Evolutionary conservation across 148 eudicot species (phyloP).

Genomic region (Drosera capensis): DNA sequence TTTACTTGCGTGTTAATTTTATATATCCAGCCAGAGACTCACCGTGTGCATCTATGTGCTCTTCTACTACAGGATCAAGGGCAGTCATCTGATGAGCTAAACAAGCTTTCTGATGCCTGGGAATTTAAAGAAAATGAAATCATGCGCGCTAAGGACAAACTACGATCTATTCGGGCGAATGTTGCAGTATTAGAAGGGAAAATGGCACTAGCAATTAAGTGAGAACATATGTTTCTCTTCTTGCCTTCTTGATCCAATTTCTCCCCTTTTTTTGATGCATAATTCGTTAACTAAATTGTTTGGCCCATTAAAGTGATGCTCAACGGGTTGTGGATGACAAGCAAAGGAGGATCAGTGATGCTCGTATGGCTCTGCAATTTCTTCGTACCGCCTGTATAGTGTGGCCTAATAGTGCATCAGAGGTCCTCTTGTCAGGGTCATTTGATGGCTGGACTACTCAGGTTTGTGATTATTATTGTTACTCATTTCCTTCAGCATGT

Average conservation of each 20-base stretch:
- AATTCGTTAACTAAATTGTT: neutral
- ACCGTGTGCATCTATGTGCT: neutral
- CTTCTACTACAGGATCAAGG: slow-evolving; percentile 30
- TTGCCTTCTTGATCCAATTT: neutral
- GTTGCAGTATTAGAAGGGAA: slow-evolving; percentile 76
- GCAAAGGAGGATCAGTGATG: slow-evolving; percentile 47
- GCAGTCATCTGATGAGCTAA: slow-evolving; percentile 25
- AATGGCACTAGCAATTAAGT: slow-evolving; percentile 66
- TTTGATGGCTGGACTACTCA: slow-evolving; percentile 92
- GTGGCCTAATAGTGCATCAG: slow-evolving; percentile 85
- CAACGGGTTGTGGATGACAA: slow-evolving; percentile 46
- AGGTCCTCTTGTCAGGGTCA: slow-evolving; percentile 73
- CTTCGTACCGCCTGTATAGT: slow-evolving; percentile 45
- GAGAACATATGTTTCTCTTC: slow-evolving; percentile 7
- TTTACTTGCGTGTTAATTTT: neutral
- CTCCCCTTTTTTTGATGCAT: neutral
- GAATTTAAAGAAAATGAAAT: slow-evolving; percentile 86
- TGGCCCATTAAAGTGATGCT: slow-evolving; percentile 34
- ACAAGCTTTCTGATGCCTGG: slow-evolving; percentile 57
- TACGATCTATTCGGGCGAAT: slow-evolving; percentile 72
- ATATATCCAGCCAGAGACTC: too few relatives aligned
- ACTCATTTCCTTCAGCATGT: neutral
- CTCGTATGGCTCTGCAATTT: slow-evolving; percentile 43
- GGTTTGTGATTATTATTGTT: slow-evolving; percentile 20
- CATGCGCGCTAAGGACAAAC: slow-evolving; percentile 47